phyloP scores from a whole-genome alignment of 108 stramenopile genomes.

The Cyclotella kingstonii region DNA sequence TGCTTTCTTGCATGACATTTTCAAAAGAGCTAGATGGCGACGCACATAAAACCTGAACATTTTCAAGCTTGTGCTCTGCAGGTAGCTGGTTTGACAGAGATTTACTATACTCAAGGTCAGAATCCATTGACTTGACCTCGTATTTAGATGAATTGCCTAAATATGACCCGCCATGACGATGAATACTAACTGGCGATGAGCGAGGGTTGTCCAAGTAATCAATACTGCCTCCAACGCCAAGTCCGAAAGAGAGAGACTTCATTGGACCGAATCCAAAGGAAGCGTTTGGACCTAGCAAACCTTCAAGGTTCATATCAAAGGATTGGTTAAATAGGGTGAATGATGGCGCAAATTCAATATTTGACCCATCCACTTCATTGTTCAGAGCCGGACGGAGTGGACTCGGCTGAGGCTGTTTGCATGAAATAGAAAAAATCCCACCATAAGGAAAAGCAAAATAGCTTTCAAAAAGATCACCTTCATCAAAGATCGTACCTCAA shows the following conservation, averaged over 20 bases:
- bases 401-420: constrained; percentile 50
- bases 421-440: background rate
- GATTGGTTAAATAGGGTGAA: constrained; percentile 81
- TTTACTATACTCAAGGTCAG: background rate
- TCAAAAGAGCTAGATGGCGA: constrained; percentile 36
- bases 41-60: constrained; percentile 29
- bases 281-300: constrained; percentile 55
- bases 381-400: constrained; percentile 35
- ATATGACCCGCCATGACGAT: background rate
- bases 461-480: background rate
- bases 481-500: constrained; percentile 23
- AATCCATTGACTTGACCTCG: background rate
- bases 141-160: background rate
- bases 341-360: constrained; percentile 68
- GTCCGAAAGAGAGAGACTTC: constrained; percentile 59
- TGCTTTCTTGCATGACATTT: constrained; percentile 4
- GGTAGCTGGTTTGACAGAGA: too few species aligned
- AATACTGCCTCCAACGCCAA: constrained; percentile 23
- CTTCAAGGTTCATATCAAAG: constrained; percentile 74
- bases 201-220: constrained; percentile 19
- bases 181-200: constrained; percentile 5
- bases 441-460: background rate
- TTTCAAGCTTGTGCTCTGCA: background rate
- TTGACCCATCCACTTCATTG: constrained; percentile 11
- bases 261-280: constrained; percentile 50